Percentiles rank a stretch among this genome's conserved stretches.
Conservation (phyloP, 441 rosid species). For the Viola pubescens region DNA sequence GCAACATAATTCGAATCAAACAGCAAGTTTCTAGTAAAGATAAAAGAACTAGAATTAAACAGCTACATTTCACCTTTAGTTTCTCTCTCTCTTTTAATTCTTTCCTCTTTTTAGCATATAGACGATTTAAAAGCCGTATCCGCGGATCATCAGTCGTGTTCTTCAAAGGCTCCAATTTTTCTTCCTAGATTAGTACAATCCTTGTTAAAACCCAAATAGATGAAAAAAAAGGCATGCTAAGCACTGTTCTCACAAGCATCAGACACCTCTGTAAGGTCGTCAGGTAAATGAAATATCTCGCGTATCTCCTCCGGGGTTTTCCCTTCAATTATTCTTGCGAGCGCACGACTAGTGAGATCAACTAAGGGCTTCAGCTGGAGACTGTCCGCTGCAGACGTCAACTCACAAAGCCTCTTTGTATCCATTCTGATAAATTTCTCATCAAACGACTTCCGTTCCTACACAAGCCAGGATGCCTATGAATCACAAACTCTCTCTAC, state of each 20-base stretch:
- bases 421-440: conserved; percentile 60
- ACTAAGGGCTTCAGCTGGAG: conserved; percentile 63
- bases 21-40: background rate
- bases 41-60: background rate
- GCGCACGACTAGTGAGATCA: conserved; percentile 61
- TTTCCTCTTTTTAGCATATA: conserved; percentile 57
- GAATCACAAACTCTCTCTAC: background rate
- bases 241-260: conserved; percentile 11
- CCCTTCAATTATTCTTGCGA: conserved; percentile 61
- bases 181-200: conserved; percentile 35
- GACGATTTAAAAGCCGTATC: conserved; percentile 48
- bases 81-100: conserved; percentile 58
- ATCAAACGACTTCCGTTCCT: conserved; percentile 58
- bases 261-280: conserved; percentile 61
- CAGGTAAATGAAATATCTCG: conserved; percentile 62
- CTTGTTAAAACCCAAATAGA: conserved; percentile 15
- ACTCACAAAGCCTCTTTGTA: conserved; percentile 52
- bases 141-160: conserved; percentile 58
- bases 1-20: background rate
- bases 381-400: conserved; percentile 69
- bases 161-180: conserved; percentile 60
- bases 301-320: conserved; percentile 70
- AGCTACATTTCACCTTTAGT: conserved; percentile 32
- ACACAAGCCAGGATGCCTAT: background rate
- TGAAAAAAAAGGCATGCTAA: conserved; percentile 17